Evolutionary conservation across 495 filamentous ascomycete genomes (phyloP).

Genomic region (Pyrenula aspistea): DNA sequence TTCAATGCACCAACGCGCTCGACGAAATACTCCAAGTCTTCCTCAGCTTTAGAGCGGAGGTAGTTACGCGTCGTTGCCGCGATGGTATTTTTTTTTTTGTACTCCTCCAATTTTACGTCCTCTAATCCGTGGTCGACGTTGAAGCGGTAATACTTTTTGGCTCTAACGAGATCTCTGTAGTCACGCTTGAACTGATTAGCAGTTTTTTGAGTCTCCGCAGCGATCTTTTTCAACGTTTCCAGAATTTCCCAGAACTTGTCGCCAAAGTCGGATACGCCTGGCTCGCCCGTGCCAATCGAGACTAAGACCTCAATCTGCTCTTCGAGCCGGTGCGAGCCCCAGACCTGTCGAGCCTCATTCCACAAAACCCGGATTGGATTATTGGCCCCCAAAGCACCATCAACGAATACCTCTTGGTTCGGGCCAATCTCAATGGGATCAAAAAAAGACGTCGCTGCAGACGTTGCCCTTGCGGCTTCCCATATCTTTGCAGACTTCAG

Average conservation of each 20-base stretch:
- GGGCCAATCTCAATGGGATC: slow-evolving; percentile 20
- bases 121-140: slow-evolving; percentile 9
- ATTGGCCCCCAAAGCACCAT: slow-evolving; percentile 21
- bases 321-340: neutral
- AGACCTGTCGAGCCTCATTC: slow-evolving; percentile 5
- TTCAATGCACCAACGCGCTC: neutral
- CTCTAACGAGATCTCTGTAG: neutral
- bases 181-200: slow-evolving; percentile 1
- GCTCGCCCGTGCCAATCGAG: slow-evolving; percentile 7
- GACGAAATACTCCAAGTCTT: neutral
- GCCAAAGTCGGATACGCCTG: neutral
- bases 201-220: slow-evolving; percentile 5
- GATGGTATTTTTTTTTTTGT: slow-evolving; percentile 1
- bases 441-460: slow-evolving; percentile 24
- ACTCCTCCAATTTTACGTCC: slow-evolving; percentile 5
- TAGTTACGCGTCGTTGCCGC: slow-evolving; percentile 2
- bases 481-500: slow-evolving; percentile 9
- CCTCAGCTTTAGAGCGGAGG: neutral
- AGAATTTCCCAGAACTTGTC: slow-evolving; percentile 1
- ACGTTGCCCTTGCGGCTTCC: slow-evolving; percentile 26
- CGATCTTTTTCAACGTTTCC: slow-evolving; percentile 2
- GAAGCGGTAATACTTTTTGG: slow-evolving; percentile 4
- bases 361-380: slow-evolving; percentile 15
- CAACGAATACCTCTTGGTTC: slow-evolving; percentile 15
- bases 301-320: slow-evolving; percentile 4